A percentile compares a stretch with the other conserved stretches of the same genome.
phyloP scores from a whole-genome alignment of 441 rosid species.

The Populus hybrid region DNA sequence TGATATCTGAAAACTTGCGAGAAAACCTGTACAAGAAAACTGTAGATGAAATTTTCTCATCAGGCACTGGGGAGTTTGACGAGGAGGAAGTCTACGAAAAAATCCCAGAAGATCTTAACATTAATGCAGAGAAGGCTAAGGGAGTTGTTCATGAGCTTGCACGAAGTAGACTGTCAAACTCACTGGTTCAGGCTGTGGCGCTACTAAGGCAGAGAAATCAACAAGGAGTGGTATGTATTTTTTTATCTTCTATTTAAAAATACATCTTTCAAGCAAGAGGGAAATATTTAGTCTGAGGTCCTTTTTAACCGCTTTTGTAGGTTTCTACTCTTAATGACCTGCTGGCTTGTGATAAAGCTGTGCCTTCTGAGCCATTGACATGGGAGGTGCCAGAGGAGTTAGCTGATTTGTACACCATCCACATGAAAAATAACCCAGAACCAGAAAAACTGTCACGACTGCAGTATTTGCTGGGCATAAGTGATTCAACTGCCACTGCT shows the following conservation, averaged over 20 bases:
- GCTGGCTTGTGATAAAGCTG: conserved; percentile 94
- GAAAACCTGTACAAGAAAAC: conserved; percentile 84
- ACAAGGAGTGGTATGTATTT: conserved; percentile 62
- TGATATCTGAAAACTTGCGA: conserved; percentile 72
- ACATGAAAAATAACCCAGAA: conserved; percentile 52
- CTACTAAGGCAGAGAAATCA: conserved; percentile 77
- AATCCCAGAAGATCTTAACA: conserved; percentile 49
- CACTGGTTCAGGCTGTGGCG: conserved; percentile 86
- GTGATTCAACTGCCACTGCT: conserved; percentile 58
- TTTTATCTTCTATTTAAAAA: not conserved
- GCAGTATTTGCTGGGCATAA: conserved; percentile 75
- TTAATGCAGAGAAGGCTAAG: conserved; percentile 67
- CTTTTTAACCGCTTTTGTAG: conserved; percentile 27
- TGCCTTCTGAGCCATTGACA: conserved; percentile 64
- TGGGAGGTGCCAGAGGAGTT: conserved; percentile 90
- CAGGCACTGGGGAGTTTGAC: conserved; percentile 94
- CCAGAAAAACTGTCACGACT: conserved; percentile 69
- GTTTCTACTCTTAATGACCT: conserved; percentile 77
- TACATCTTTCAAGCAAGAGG: not conserved
- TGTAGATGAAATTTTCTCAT: conserved; percentile 77
- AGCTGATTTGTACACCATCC: conserved; percentile 59
- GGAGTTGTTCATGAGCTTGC: conserved; percentile 73
- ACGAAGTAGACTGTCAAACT: conserved; percentile 63
- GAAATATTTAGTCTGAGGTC: not conserved
- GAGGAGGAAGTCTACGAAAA: conserved; percentile 74